phyloP scores from a whole-genome alignment of 208 protist species.

The Tritrichomonas foetus region DNA sequence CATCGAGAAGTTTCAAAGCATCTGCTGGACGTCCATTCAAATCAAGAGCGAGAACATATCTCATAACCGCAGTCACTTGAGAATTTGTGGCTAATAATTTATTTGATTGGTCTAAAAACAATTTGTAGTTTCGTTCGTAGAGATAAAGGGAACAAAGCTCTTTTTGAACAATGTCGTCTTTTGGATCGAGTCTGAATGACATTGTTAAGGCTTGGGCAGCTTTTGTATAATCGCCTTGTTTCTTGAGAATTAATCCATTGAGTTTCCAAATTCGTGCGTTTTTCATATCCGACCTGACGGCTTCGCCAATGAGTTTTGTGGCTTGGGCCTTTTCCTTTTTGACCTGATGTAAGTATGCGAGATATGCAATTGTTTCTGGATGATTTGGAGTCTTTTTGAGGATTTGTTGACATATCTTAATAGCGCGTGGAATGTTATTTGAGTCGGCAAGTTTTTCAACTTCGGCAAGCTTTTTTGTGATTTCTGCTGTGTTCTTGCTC shows the following conservation, averaged over 20 bases:
- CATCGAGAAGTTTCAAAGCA: neutral
- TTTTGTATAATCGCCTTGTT: conserved; percentile 26
- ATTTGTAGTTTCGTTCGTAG: neutral
- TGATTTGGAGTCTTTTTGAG: neutral
- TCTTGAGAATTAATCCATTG: neutral
- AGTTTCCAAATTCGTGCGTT: conserved; percentile 16
- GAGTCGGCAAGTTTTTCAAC: too few relatives aligned
- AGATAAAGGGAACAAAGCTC: neutral
- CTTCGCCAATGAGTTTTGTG: neutral
- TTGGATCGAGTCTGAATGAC: neutral
- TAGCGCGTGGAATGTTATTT: too few relatives aligned
- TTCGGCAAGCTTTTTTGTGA: too few relatives aligned
- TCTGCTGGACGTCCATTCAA: neutral
- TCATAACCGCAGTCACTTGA: neutral
- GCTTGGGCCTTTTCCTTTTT: neutral
- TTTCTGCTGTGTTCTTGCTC: too few relatives aligned
- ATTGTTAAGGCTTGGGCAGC: neutral
- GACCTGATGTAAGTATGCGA: neutral
- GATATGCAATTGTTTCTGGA: neutral
- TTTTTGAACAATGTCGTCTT: neutral
- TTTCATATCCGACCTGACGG: neutral
- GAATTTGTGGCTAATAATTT: neutral
- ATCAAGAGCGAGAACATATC: neutral
- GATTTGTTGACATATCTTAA: neutral
- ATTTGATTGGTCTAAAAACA: neutral